Percentiles rank a stretch among this genome's conserved stretches.
Conservation (phyloP, 306 rosid species). For the Fragaria nilgerrensis region DNA sequence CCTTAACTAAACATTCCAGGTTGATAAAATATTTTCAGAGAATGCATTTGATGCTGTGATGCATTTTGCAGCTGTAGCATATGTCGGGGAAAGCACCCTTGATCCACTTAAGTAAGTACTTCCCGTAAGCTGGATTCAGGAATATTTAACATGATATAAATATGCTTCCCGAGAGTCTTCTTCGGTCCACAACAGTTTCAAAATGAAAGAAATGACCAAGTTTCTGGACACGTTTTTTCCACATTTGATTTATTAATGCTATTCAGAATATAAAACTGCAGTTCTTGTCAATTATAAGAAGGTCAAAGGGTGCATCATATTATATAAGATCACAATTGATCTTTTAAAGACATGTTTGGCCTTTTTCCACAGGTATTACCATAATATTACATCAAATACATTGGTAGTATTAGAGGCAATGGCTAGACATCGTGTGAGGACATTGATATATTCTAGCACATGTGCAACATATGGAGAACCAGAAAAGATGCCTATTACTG, state of each 20-base stretch:
- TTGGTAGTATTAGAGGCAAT: slow-evolving; percentile 81
- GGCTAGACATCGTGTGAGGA: slow-evolving; percentile 77
- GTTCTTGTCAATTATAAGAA: background rate
- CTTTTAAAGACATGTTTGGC: background rate
- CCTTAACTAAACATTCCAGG: slow-evolving; percentile 71
- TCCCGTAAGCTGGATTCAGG: background rate
- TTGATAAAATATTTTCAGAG: slow-evolving; percentile 78
- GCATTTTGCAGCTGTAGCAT: slow-evolving; percentile 99
- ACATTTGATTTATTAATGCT: background rate
- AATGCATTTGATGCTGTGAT: slow-evolving; percentile 97
- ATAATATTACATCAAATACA: slow-evolving; percentile 93
- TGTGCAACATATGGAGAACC: slow-evolving; percentile 99
- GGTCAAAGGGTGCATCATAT: background rate
- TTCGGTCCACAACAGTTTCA: background rate
- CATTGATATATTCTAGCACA: slow-evolving; percentile 90
- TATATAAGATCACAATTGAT: background rate
- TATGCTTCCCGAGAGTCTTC: background rate
- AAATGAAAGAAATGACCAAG: background rate
- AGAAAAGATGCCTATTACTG: slow-evolving; percentile 95
- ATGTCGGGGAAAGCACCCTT: slow-evolving; percentile 97
- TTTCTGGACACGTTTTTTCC: background rate
- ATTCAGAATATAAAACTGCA: background rate
- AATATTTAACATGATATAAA: background rate
- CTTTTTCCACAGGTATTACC: slow-evolving; percentile 77
- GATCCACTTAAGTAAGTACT: slow-evolving; percentile 86